These are phyloP conservation scores for Exophiala spinifera DNA, from an alignment of 2,329 filamentous ascomycete genomes.

Conservation along the genomic window DNA sequence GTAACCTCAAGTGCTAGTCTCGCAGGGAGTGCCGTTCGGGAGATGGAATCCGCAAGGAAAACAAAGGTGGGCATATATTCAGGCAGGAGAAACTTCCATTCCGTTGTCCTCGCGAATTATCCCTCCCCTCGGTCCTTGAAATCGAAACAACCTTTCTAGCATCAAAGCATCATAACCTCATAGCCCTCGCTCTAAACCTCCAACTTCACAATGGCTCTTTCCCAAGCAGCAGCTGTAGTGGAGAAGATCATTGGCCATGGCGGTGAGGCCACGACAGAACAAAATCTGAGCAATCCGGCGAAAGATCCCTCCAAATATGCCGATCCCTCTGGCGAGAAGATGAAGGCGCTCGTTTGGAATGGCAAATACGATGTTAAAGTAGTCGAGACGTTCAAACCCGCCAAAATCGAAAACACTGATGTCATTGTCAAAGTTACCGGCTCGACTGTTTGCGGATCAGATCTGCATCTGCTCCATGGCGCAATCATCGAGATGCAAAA, in stretches of 20 bases:
- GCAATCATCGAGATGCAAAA: conserved; percentile 58
- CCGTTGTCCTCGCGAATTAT: neutral
- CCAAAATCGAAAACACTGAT: conserved; percentile 68
- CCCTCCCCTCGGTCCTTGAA: neutral
- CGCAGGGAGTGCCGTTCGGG: neutral
- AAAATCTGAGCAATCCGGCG: conserved; percentile 67
- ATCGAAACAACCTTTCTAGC: neutral
- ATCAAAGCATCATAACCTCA: neutral
- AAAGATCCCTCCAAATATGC: conserved; percentile 52
- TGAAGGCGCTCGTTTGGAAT: conserved; percentile 80
- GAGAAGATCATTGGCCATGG: conserved; percentile 69
- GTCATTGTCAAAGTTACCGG: conserved; percentile 77
- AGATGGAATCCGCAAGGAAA: neutral
- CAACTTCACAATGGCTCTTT: conserved; percentile 50
- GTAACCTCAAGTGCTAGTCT: neutral
- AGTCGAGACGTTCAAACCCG: conserved; percentile 67
- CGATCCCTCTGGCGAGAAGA: conserved; percentile 55
- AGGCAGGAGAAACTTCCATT: neutral
- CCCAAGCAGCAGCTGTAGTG: conserved; percentile 64
- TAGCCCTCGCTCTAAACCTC: no score
- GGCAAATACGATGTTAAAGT: conserved; percentile 77
- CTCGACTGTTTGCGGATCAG: conserved; percentile 60
- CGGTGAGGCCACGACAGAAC: conserved; percentile 61
- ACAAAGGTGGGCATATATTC: neutral
- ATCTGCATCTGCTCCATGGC: conserved; percentile 53